Base-by-base conservation (phyloP, 2,329 filamentous ascomycete genomes). In the Dothiorella sarmentorum region DNA sequence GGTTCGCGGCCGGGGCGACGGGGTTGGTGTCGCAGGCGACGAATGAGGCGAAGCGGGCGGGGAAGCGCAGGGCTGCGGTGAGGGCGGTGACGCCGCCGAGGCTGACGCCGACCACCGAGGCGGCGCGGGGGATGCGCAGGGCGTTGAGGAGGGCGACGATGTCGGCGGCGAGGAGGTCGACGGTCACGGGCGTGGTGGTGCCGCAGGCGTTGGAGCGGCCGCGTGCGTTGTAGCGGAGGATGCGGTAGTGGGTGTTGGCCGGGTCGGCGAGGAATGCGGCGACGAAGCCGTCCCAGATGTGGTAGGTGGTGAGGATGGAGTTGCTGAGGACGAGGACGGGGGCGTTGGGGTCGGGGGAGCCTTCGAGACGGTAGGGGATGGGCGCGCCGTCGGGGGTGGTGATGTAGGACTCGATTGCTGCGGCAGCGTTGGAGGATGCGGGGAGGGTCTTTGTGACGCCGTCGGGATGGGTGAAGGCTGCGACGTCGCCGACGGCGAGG, bases 211-310 rank as follows among this genome's bases (percentile, higher is more conserved):
- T 64, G 68, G 81, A 75, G 6, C 90, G 84, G 5, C 91, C 91
- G 53, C 91, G 89, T 2, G 84, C 82, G 70, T 90, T 84, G 75
- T 91, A 95, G 9, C 90, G 86, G 1, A 96, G 77, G 63, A 95
- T 81, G 53, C 88, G 85, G 70, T 90, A 86, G 37, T 84, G 79
- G 3, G 85, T 83, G 22, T 86, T 83, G 35, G 82, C 67, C 0
- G 74, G 70, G 52, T 81, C 80, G 11, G 71, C 65, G 40, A 79
- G 70, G 63, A 94, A 80, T n/a, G 83, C 75, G 1, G 77, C 74
- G 0, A 94, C 75, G 60, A 95, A 84, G 1, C 79, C 78, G 65
- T 94, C 88, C 91, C 91, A 96, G 82, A 96, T 94, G 69, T 83
- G 79, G 63, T 87, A 81, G 47, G 87, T 85, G 2, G 89, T 90